These are phyloP conservation scores for Leccinum olivaceopallidum DNA, from an alignment of 768 basidiomycete genomes.

Conservation along the genomic window DNA sequence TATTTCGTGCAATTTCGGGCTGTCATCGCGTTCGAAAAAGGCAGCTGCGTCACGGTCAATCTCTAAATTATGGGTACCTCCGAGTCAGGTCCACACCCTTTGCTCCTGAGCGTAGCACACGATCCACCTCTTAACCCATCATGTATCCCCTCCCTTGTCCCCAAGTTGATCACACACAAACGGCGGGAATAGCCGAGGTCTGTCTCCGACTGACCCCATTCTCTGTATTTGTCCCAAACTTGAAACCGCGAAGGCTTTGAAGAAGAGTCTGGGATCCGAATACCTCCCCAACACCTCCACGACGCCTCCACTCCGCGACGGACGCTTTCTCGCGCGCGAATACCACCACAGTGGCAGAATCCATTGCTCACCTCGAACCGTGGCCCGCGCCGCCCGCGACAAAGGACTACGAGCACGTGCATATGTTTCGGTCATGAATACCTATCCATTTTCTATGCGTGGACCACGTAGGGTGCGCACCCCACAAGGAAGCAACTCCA, in stretches of 20 bases:
- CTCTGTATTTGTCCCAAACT: constrained; percentile 80
- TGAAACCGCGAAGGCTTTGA: constrained; percentile 61
- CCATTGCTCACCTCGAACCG: constrained; percentile 61
- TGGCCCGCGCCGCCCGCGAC: constrained; percentile 60
- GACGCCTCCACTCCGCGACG: constrained; percentile 65
- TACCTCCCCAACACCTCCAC: constrained; percentile 44
- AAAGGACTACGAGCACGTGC: constrained; percentile 72
- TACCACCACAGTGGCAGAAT: constrained; percentile 70
- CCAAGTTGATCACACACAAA: constrained; percentile 43
- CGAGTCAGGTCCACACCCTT: no score
- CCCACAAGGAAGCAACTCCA: constrained; percentile 70
- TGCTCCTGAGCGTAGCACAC: no score
- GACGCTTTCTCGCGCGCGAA: constrained; percentile 64
- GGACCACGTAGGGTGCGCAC: constrained; percentile 60
- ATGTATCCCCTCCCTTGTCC: no score
- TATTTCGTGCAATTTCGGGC: no score
- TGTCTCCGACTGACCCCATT: constrained; percentile 58
- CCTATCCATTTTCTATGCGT: constrained; percentile 79
- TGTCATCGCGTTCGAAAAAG: no score
- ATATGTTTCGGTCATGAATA: constrained; percentile 82
- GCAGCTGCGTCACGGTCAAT: no score
- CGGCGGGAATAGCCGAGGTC: constrained; percentile 84
- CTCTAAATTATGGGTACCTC: no score
- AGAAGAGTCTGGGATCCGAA: constrained; percentile 50
- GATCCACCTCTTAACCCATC: no score